Conservation (phyloP, 1,139 yeast species). For the Taiozyma onychis region DNA sequence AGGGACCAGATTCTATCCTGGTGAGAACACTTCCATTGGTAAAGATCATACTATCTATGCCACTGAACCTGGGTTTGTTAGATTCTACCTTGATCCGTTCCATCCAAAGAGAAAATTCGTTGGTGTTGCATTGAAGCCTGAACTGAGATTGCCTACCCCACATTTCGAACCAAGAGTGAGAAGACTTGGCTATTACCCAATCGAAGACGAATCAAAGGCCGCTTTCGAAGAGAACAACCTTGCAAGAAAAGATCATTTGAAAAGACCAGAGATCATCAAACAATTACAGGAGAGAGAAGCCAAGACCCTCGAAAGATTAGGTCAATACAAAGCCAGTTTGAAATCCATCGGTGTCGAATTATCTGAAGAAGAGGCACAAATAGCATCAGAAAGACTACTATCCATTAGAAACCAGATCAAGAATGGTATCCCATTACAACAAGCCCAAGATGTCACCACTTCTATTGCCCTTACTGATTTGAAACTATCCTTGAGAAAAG, state of each 20-base stretch:
- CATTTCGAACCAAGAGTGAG: conserved; percentile 85
- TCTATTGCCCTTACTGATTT: conserved; percentile 45
- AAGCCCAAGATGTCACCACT: conserved; percentile 54
- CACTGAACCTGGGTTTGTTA: conserved; percentile 85
- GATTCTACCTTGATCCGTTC: conserved; percentile 93
- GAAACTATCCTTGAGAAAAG: conserved; percentile 37
- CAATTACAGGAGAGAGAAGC: conserved; percentile 34
- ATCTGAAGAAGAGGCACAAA: conserved; percentile 30
- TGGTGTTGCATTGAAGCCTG: conserved; percentile 73
- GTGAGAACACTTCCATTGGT: conserved; percentile 88
- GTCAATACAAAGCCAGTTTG: conserved; percentile 25
- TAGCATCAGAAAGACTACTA: conserved; percentile 48
- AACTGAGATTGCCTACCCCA: conserved; percentile 69
- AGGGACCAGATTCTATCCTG: conserved; percentile 96
- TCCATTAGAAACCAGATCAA: conserved; percentile 43
- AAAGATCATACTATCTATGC: conserved; percentile 93
- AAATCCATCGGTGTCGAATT: conserved; percentile 27
- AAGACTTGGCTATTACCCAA: conserved; percentile 68
- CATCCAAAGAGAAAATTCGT: conserved; percentile 90
- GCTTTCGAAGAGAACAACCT: conserved; percentile 42
- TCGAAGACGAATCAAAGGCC: conserved; percentile 47
- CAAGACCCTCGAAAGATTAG: conserved; percentile 24
- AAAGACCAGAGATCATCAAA: conserved; percentile 44
- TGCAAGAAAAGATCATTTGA: conserved; percentile 49
- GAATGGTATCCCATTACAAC: conserved; percentile 46